Evolutionary conservation across 441 rosid genomes (phyloP), one percentile per base, ranked within the genome.

Genomic region (Viola pubescens): DNA sequence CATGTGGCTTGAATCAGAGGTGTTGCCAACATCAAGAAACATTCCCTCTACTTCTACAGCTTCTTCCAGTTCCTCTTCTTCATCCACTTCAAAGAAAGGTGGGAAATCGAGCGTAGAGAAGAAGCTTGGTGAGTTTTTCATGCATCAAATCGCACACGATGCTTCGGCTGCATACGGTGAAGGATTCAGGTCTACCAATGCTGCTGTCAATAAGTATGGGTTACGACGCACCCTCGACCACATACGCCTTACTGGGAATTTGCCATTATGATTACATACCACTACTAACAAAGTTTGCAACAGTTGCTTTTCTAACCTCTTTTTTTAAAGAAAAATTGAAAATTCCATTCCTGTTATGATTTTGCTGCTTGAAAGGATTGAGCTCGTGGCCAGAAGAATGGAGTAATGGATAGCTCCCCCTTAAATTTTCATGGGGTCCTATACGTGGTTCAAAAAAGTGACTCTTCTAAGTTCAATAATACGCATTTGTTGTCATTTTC

Each of bases 1-100:
- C 68, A 82, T 91, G 91, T 91, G 97, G 98, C 95, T 91, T 4
- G 98, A 91, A 60, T 75, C 98, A 14, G 97, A 91, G 77, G 98
- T 91, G 45, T 54, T 84, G 55, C 84, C 97, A 53, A 70, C 48
- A 34, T 63, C 80, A 39, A 77, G 70, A 70, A 72, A 61, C 67
- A 52, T 64, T 61, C 69, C 95, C 45, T 82, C 90, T 2, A 75
- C 95, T 11, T 82, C 88, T 19, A 11, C 73, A 7, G 56, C 94
- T 2, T 70, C 88, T 0, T 71, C 84, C 41, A 61, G 90, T 0
- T 82, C 83, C 0, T 73, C 88, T 0, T 75, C 74, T 0, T 61
- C 62, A 3, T 52, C 65, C 12, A 58, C 79, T 4, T 82, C 83
- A 3, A 87, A 89, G 79, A 87, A 87, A 78, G 94, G 97, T 13